phyloP scores from a whole-genome alignment of 305 asterid genomes.

The Fraxinus nigra region DNA sequence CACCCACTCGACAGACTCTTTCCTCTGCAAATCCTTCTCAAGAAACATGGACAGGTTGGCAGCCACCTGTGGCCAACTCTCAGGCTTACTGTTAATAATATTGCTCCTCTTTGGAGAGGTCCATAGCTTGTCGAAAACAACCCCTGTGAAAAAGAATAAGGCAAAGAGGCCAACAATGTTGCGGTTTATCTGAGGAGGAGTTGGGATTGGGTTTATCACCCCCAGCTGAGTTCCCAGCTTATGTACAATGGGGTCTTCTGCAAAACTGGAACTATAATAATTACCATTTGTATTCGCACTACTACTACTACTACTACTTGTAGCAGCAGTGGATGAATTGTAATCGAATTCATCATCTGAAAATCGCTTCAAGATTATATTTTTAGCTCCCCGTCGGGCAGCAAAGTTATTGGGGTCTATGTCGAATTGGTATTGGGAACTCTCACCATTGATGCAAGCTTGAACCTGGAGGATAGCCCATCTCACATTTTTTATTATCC shows the following conservation, averaged over 20 bases:
- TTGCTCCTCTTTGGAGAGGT: slow-evolving; percentile 51
- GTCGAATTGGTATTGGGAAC: slow-evolving; percentile 29
- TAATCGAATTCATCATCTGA: slow-evolving; percentile 30
- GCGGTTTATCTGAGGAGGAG: slow-evolving; percentile 73
- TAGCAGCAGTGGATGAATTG: slow-evolving; percentile 19
- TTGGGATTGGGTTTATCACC: slow-evolving; percentile 63
- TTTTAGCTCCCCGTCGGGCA: slow-evolving; percentile 38
- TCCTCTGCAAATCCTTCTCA: slow-evolving; percentile 90
- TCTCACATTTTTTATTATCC: slow-evolving; percentile 32
- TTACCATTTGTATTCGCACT: slow-evolving; percentile 21
- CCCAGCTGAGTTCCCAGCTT: slow-evolving; percentile 67
- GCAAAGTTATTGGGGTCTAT: slow-evolving; percentile 8
- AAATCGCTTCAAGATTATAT: slow-evolving; percentile 48
- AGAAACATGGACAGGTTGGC: slow-evolving; percentile 59
- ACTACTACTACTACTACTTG: slow-evolving; percentile 10
- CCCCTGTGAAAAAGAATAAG: slow-evolving; percentile 86
- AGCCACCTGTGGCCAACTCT: slow-evolving; percentile 61
- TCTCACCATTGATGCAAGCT: slow-evolving; percentile 44
- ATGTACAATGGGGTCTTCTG: slow-evolving; percentile 63
- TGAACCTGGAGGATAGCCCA: slow-evolving; percentile 41
- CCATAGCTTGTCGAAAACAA: slow-evolving; percentile 88
- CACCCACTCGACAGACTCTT: slow-evolving; percentile 97
- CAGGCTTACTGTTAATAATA: slow-evolving; percentile 25
- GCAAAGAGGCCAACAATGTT: slow-evolving; percentile 63
- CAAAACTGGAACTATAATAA: slow-evolving; percentile 44